Base-by-base conservation (phyloP, 371 early-diverging fungal species). In the Saksenaea oblongispora region DNA sequence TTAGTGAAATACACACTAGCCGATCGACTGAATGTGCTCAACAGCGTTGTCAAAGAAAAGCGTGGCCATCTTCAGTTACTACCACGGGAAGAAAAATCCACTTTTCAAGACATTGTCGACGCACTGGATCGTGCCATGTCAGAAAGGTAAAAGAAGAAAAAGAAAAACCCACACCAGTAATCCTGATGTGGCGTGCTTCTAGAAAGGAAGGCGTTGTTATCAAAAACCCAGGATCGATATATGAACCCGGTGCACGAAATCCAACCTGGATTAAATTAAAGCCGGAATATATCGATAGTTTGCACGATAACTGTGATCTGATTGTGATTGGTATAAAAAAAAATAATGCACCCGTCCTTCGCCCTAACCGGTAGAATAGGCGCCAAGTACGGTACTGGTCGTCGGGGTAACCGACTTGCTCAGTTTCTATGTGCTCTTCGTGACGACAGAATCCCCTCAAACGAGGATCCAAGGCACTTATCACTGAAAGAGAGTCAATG, bases 201-300 rank as follows among this genome's bases (percentile, higher is more conserved):
- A 76, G 83, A 31, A 71, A 82, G 57, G 88, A 89, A 70, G 88
- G 88, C 0, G 70, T 93, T 39, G 84, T 91, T 27, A 69, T 93
- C 37, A 93, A 93, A 63, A 82, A 88, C 57, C 90, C 88, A 5
- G 64, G 56, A 5, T 80, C 87, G 0, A 36, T 54, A 0, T 93
- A 93, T 74, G 56, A 73, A 8, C 77, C 87, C 3, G 83, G 83
- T 41, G 82, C 79, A 41, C 75, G 87, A 26, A 71, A 75, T 28
- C 67, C 78, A 24, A 71, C 76, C n/a, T 93, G 94, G 92, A 56
- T 92, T 22, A 93, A 93, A 60, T 65, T 91, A 26, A 93, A 93
- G 61, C 89, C 94, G 0, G 90, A 89, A 26, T 92, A 91, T 61
- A 76, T 92, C 28, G 88, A 89, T 56, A 66, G 75, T 1, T 71